Percentiles rank a stretch among this genome's conserved stretches.
These are phyloP conservation scores for Drechmeria coniospora DNA, from an alignment of 2,329 filamentous ascomycete genomes.

Conservation along the genomic window DNA sequence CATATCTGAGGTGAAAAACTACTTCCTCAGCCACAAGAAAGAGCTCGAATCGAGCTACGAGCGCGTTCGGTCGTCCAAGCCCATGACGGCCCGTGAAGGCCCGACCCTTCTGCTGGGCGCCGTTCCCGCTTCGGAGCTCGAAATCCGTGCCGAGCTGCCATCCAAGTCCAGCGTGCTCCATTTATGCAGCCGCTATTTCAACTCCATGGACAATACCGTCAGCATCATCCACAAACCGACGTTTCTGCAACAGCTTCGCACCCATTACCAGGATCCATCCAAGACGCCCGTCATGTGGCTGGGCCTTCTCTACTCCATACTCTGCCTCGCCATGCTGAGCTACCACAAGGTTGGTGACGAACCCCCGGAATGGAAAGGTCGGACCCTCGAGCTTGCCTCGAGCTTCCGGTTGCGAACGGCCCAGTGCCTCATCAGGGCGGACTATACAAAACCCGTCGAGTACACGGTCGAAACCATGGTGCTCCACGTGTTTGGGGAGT, in stretches of 20 bases:
- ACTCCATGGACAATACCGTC: constrained; percentile 56
- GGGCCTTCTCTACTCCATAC: constrained; percentile 59
- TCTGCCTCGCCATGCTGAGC: constrained; percentile 63
- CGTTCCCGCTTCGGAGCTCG: constrained; percentile 53
- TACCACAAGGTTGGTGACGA: constrained; percentile 70
- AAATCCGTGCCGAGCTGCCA: constrained; percentile 68
- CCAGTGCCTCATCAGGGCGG: constrained; percentile 60
- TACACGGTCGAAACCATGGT: constrained; percentile 68
- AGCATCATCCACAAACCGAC: constrained; percentile 71
- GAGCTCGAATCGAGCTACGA: constrained; percentile 73
- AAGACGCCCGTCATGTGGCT: constrained; percentile 67
- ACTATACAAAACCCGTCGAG: constrained; percentile 60
- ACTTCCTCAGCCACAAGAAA: constrained; percentile 74
- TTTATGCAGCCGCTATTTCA: constrained; percentile 80
- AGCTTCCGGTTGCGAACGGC: constrained; percentile 59
- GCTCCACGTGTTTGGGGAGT: constrained; percentile 62
- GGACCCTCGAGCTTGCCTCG: constrained; percentile 40
- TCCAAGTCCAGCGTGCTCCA: constrained; percentile 70
- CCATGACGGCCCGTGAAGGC: constrained; percentile 42
- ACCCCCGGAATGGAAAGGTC: constrained; percentile 62
- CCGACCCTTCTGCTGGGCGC: constrained; percentile 69
- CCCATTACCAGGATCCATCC: constrained; percentile 55
- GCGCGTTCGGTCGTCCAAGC: constrained; percentile 55
- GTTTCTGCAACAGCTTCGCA: constrained; percentile 57
- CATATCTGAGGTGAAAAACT: constrained; percentile 86